phyloP scores from a whole-genome alignment of 805 yeast genomes.

The Deakozyma indianensis region DNA sequence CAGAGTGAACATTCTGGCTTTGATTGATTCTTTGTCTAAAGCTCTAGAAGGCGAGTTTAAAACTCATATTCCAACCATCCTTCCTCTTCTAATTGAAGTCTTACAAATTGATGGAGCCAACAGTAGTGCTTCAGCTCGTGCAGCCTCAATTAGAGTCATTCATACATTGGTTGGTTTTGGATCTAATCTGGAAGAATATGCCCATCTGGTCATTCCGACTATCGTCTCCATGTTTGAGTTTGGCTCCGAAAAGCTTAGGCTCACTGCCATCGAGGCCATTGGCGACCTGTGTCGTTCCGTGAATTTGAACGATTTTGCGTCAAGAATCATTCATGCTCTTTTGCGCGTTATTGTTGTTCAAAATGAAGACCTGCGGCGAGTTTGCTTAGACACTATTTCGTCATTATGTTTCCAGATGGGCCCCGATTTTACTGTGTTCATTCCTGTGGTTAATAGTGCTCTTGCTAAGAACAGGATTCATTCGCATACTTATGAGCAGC shows the following conservation, averaged over 20 bases:
- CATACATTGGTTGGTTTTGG: conserved; percentile 80
- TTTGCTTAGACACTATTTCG: conserved; percentile 60
- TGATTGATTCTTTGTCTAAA: conserved; percentile 70
- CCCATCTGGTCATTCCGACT: conserved; percentile 77
- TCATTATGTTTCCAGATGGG: conserved; percentile 73
- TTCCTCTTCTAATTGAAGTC: conserved; percentile 62
- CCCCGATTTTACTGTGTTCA: conserved; percentile 67
- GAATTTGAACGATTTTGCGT: conserved; percentile 71
- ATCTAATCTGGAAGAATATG: conserved; percentile 72
- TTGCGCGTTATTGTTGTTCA: conserved; percentile 44
- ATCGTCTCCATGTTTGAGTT: conserved; percentile 69
- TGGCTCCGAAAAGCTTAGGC: conserved; percentile 42
- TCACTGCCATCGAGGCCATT: conserved; percentile 66
- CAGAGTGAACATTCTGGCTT: conserved; percentile 64
- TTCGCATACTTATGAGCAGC: conserved; percentile 62
- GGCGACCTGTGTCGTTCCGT: conserved; percentile 68
- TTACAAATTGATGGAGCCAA: conserved; percentile 52
- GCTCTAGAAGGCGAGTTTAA: conserved; percentile 91
- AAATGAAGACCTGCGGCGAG: conserved; percentile 45
- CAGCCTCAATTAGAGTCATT: conserved; percentile 56
- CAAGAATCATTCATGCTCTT: conserved; percentile 78
- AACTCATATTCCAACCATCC: conserved; percentile 59
- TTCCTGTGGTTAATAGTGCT: conserved; percentile 60
- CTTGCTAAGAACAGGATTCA: conserved; percentile 50
- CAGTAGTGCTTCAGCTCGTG: conserved; percentile 28